phyloP scores from a whole-genome alignment of 768 basidiomycete species.

The Suillus sp. region DNA sequence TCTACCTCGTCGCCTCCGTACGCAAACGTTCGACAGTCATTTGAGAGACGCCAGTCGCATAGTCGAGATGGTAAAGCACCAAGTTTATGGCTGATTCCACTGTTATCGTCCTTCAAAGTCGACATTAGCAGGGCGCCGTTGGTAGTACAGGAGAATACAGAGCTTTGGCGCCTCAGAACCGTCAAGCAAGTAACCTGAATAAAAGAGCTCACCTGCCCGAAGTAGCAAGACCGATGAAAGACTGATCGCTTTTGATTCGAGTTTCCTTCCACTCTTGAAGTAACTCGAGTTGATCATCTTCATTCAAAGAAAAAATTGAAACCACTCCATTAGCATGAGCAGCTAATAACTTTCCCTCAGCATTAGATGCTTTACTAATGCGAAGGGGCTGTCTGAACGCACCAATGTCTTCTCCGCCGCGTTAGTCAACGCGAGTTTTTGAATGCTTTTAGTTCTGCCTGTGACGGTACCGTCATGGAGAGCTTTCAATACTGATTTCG shows the following conservation, averaged over 20 bases:
- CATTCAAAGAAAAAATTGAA: conserved; percentile 44
- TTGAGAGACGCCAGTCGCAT: conserved; percentile 64
- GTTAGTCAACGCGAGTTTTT: conserved; percentile 40
- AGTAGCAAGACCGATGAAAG: conserved; percentile 63
- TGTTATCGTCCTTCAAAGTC: conserved; percentile 29
- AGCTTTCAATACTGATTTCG: conserved; percentile 38
- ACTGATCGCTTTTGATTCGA: conserved; percentile 51
- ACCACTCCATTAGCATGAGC: conserved; percentile 63
- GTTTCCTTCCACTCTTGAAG: conserved; percentile 64
- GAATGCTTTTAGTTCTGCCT: conserved; percentile 40
- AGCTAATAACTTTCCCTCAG: conserved; percentile 64
- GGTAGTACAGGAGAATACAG: conserved; percentile 70
- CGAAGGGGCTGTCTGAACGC: conserved; percentile 24
- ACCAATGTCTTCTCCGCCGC: conserved; percentile 40
- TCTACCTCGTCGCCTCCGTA: conserved; percentile 90
- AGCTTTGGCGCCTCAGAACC: conserved; percentile 25
- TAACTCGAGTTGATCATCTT: conserved; percentile 43
- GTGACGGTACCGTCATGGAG: conserved; percentile 35
- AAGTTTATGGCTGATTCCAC: conserved; percentile 27
- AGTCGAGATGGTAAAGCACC: conserved; percentile 67
- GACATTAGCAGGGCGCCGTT: conserved; percentile 70
- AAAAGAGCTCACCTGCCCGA: conserved; percentile 47
- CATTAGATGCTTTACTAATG: conserved; percentile 23
- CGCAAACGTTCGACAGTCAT: conserved; percentile 57
- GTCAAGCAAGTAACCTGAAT: background rate